Base-by-base conservation (phyloP, 1,139 yeast species). In the Yamadazyma sp. region DNA sequence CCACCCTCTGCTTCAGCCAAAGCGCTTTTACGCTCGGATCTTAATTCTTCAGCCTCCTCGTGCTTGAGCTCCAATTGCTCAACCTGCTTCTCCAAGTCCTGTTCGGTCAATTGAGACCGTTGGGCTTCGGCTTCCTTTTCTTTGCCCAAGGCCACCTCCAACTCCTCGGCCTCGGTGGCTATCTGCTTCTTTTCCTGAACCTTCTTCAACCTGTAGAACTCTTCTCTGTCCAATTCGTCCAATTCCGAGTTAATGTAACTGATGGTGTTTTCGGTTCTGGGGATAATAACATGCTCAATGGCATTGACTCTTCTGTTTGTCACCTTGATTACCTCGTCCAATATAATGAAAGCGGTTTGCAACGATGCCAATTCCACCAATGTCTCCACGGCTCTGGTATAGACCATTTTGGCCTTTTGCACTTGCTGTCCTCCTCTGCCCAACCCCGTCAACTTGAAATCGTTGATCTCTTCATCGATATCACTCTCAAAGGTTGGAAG, bases 381-480 rank as follows among this genome's bases (percentile, higher is more conserved):
- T 0, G 97, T 89, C 62, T 92, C 97, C 15, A 92, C 97, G 7
- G 97, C 96, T 56, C 85, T 87, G 25, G 96, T 82, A 62, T 92
- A 92, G 28, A 92, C 96, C 52, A 78, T 78, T 62, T 90, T 89
- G 39, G 97, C 97, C 63, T 84, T 86, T 63, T 87, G 96, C 39
- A 92, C 95, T 62, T 92, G 98, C 63, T 92, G 98, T 46, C 98
- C 97, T 64, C 98, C 98, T 59, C 97, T 79, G 37, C 98, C 98
- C 52, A 92, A 74, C 47, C 98, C 98, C 8, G 97, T 92, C 79
- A 92, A 73, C 61, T 87, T 87, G 71, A 92, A 92, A 56, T 92
- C 98, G 54, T 90, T 92, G 56, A 88, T 86, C 17, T 80, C 79
- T 45, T 86, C 88, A 56, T 88, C 86, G 46, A 88, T 79, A 50